phyloP scores from a whole-genome alignment of 2,329 filamentous ascomycete genomes.

The Colletotrichum sp. region DNA sequence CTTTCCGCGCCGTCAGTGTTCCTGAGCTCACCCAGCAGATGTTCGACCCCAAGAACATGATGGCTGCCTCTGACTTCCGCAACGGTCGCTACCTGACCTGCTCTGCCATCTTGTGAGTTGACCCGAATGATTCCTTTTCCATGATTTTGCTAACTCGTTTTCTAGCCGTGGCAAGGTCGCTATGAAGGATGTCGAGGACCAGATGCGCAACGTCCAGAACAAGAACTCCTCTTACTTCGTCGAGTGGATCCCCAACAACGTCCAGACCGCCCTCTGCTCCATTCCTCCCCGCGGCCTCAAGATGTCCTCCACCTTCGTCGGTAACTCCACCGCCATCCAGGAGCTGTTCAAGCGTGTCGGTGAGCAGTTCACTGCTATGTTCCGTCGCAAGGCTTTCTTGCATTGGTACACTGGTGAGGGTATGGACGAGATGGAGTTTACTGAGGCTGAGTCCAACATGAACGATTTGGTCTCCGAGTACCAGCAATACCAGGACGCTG shows the following conservation, averaged over 20 bases:
- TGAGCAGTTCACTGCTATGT: conserved; percentile 99
- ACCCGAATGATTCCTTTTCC: background rate
- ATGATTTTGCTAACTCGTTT: background rate
- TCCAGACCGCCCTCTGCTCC: conserved; percentile 98
- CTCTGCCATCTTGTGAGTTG: conserved; percentile 91
- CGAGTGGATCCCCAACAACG: conserved; percentile 99
- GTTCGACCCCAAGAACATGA: conserved; percentile 99
- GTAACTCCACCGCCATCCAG: conserved; percentile 99
- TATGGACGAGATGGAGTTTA: conserved; percentile 99
- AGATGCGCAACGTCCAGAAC: conserved; percentile 99
- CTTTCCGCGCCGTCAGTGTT: conserved; percentile 97
- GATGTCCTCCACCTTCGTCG: conserved; percentile 99
- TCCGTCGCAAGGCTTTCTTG: conserved; percentile 99
- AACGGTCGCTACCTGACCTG: conserved; percentile 99
- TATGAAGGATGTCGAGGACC: conserved; percentile 99
- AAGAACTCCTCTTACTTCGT: conserved; percentile 99
- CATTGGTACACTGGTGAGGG: conserved; percentile 99
- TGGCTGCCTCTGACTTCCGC: conserved; percentile 99
- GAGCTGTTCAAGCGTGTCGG: conserved; percentile 99
- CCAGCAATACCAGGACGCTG: conserved; percentile 99
- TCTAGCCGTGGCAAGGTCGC: conserved; percentile 94
- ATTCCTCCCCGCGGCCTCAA: conserved; percentile 97
- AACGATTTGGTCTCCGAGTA: conserved; percentile 99
- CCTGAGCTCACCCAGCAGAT: conserved; percentile 99
- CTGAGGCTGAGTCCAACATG: conserved; percentile 99